A percentile compares a stretch with the other conserved stretches of the same genome.
Conservation (phyloP, 768 basidiomycete species). For the Crepidotus variabilis region DNA sequence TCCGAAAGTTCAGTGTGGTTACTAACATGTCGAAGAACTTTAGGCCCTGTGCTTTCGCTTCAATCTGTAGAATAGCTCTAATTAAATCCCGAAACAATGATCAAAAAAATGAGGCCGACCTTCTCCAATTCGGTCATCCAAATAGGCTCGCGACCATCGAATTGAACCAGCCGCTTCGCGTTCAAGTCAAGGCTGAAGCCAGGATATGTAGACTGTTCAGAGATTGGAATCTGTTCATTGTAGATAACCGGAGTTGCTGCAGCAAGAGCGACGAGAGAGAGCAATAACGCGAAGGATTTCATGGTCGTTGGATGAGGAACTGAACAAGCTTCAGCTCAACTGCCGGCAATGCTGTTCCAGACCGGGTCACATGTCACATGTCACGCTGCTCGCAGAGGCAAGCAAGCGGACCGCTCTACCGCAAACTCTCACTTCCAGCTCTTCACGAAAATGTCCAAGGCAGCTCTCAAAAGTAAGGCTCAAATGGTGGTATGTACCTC, state of each 20-base stretch:
- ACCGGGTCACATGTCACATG: constrained; percentile 9
- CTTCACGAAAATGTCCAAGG: constrained; percentile 59
- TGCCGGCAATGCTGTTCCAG: neutral
- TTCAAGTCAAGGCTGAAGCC: constrained; percentile 74
- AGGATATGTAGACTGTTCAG: constrained; percentile 32
- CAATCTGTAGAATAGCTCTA: constrained; percentile 45
- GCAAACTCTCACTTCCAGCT: constrained; percentile 3
- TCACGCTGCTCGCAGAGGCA: neutral
- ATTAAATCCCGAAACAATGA: neutral
- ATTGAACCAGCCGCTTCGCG: constrained; percentile 70
- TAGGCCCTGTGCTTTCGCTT: constrained; percentile 70
- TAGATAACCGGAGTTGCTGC: constrained; percentile 34
- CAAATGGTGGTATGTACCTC: constrained; percentile 67
- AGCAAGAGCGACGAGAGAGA: constrained; percentile 40
- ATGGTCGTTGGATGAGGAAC: constrained; percentile 27
- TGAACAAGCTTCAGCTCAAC: neutral
- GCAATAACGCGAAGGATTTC: constrained; percentile 44
- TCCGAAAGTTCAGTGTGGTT: neutral
- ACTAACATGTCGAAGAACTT: constrained; percentile 86
- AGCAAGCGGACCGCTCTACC: neutral
- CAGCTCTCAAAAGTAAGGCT: constrained; percentile 54
- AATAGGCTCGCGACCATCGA: constrained; percentile 64
- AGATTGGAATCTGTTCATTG: constrained; percentile 37
- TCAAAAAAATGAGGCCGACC: constrained; percentile 35
- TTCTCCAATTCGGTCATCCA: constrained; percentile 92